A percentile compares a stretch with the other conserved stretches of the same genome.
Evolutionary conservation across 2,329 filamentous ascomycete genomes (phyloP).

Genomic region (Pleomassaria siparia): DNA sequence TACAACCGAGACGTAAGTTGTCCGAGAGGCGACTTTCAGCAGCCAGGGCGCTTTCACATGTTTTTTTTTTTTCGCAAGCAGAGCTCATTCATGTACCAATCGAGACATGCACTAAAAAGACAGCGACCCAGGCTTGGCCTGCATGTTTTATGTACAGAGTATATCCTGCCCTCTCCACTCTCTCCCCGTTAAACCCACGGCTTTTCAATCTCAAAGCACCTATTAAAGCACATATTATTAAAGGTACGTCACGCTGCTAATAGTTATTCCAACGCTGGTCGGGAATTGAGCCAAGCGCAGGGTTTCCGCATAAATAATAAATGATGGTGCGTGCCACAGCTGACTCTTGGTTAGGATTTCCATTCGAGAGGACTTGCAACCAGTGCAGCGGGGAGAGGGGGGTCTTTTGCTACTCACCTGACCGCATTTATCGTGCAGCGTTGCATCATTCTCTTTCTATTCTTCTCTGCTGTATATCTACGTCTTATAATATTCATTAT

Average conservation of each 20-base stretch:
- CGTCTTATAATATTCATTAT: conserved; percentile 2
- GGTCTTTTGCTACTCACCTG: conserved; percentile 6
- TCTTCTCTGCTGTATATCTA: neutral
- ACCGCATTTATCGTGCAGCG: conserved; percentile 5
- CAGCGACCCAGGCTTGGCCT: conserved; percentile 13
- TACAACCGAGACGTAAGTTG: conserved; percentile 12
- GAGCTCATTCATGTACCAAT: conserved; percentile 11
- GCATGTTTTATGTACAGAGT: conserved; percentile 10
- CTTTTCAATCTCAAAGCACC: conserved; percentile 10
- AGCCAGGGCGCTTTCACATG: conserved; percentile 34
- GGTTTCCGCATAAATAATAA: too few relatives aligned
- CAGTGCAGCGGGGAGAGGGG: conserved; percentile 15
- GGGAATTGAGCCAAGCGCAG: conserved; percentile 14
- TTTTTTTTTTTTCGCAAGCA: neutral
- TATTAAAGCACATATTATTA: too few relatives aligned
- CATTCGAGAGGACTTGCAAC: conserved; percentile 25
- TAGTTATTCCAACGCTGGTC: conserved; percentile 7
- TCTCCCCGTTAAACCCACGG: conserved; percentile 6
- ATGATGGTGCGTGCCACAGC: conserved; percentile 24
- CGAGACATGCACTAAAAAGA: conserved; percentile 8
- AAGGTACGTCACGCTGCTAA: too few relatives aligned
- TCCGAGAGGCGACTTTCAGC: conserved; percentile 5
- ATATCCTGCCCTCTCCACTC: conserved; percentile 5
- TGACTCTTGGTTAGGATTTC: conserved; percentile 16
- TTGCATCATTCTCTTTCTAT: neutral